Base-by-base conservation (phyloP, 202 grass and related monocot genomes). In the Tripidium arundinaceum region DNA sequence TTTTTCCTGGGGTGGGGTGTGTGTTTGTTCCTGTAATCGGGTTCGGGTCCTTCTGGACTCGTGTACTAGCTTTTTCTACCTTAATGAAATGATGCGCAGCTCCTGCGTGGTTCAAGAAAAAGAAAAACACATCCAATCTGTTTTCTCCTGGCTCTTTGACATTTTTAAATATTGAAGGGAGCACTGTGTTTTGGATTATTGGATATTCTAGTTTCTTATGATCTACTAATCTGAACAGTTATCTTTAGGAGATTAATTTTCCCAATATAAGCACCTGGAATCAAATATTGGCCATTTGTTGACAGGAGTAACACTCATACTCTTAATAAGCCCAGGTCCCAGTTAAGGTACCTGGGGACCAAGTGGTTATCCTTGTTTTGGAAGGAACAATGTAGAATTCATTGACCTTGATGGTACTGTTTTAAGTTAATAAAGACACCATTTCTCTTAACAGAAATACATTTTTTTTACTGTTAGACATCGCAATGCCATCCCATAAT, bases 221-320 rank as follows among this genome's bases (percentile, higher is more conserved):
- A 31, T 3, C 29, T 36, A 36, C 34, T 36, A 36, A 6, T 36
- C 34, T 59, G 62, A 34, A 33, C 7, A 11, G 22, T 38, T 42
- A 21, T 66, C 41, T 66, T 83, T 55, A 21, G 28, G 13, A 59
- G 22, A 11, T 68, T 67, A 76, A 22, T 85, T 9, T 65, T 43
- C 31, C 47, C 26, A 46, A 13, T 50, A 41, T 26, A 58, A 3
- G 31, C 4, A 33, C 31, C 34, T 36, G 34, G 5, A 36, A 52
- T 8, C 41, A 42, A 42, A 7, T 81, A 68, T 67, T 47, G 42
- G 24, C 58, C 16, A 39, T 34, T 39, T 59, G 21, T 74, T 67
- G 73, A 28, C 12, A 77, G 19, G 21, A 77, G 11, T 46, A 41
- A 8, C 66, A 43, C 18, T 43, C 34, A 45, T 76, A 37, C 81